These are phyloP conservation scores for Tieghemostelium lacteum DNA, from an alignment of 78 protist species.

Conservation along the genomic window DNA sequence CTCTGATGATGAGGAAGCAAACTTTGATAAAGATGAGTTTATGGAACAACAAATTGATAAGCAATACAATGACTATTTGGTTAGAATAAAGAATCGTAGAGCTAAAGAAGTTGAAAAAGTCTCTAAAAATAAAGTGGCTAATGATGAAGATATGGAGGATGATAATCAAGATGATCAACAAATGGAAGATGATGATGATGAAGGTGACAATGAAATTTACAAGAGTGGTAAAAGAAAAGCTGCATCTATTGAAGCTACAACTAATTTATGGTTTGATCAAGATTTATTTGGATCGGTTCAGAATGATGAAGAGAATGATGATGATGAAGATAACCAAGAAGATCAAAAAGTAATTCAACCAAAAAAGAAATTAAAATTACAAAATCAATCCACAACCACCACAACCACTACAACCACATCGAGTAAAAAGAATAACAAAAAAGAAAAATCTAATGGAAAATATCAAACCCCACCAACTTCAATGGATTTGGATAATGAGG, in stretches of 20 bases:
- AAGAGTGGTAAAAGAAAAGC: slow-evolving; percentile 9
- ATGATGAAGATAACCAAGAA: background rate
- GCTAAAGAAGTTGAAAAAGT: slow-evolving; percentile 23
- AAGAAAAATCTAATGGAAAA: background rate
- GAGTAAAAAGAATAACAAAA: slow-evolving; percentile 26
- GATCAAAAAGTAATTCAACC: slow-evolving; percentile 34
- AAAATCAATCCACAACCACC: background rate
- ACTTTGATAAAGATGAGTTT: slow-evolving; percentile 32
- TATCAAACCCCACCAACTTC: slow-evolving; percentile 24
- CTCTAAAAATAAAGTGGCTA: slow-evolving; percentile 10
- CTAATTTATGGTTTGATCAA: slow-evolving; percentile 12
- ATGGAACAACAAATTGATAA: slow-evolving; percentile 51
- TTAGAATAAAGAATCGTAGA: background rate
- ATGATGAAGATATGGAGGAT: background rate
- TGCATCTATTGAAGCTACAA: background rate
- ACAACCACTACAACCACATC: background rate
- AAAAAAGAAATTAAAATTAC: slow-evolving; percentile 8
- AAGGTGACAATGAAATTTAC: slow-evolving; percentile 23
- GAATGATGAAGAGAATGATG: slow-evolving; percentile 3
- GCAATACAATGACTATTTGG: slow-evolving; percentile 21
- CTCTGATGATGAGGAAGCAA: slow-evolving; percentile 4
- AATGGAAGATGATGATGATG: slow-evolving; percentile 23
- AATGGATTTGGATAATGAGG: background rate
- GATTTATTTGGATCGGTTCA: slow-evolving; percentile 26
- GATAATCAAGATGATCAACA: slow-evolving; percentile 15